Evolutionary conservation across 1,284 basidiomycete species (phyloP), one percentile per base, ranked within the genome.

Genomic region (Cutaneotrichosporon mucoides): DNA sequence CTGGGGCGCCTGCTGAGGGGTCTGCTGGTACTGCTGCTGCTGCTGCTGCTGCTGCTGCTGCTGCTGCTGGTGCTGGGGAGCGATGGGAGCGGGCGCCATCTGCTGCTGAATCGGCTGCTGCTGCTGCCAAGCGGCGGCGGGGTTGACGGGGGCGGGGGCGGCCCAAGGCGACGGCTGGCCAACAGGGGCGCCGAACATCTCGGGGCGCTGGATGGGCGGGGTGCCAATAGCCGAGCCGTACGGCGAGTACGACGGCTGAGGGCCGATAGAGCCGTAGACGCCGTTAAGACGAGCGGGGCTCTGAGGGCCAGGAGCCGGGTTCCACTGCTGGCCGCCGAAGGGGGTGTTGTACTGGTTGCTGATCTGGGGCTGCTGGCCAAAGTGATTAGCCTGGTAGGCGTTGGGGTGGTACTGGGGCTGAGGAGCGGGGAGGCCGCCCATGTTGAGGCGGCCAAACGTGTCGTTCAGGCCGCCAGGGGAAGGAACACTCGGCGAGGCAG

Each of bases 91-190:
- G 5, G 51, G 51, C n/a, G 42, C 9, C 52, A 53, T 44, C 38
- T 57, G 57, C 42, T 57, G 55, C 41, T 56, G 59, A 10, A 35
- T 59, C 58, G 40, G 60, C 53, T 55, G 62, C 43, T 66, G 64
- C 42, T 64, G 67, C 51, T 56, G 55, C 56, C 56, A 58, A 35
- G 62, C 35, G 48, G 53, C 44, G 10, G 57, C 49, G 56, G 55
- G 60, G 61, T 52, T 59, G 5, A 43, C 51, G 8, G 44, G 36
- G 54, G 45, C 64, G 61, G 67, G 66, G 2, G 67, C 60, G 33
- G 65, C 68, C 71, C 72, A 74, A 3, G 71, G 70, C 15, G 69
- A 69, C 36, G 57, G 38, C 54, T 58, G 59, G 42, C 59, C 62
- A 37, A 57, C 60, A 16, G 56, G 56, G 35, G 56, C 40, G 10